Percentiles rank a stretch among this genome's conserved stretches.
These are phyloP conservation scores for Erythrobasidium hasegawianum DNA, from an alignment of 1,284 basidiomycete genomes.

Conservation along the genomic window DNA sequence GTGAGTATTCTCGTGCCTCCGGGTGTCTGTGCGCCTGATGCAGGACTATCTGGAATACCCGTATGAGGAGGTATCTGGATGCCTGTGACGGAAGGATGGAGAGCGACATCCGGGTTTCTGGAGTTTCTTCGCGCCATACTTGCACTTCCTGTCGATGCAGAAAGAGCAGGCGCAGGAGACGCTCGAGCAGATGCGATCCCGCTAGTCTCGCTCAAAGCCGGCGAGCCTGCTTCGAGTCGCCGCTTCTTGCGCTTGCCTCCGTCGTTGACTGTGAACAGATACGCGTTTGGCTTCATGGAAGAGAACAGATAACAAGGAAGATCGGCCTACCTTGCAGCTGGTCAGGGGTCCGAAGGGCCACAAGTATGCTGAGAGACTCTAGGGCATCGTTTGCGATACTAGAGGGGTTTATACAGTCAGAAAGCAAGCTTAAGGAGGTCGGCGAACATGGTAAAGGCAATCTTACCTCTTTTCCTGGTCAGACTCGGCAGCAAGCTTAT, in stretches of 20 bases:
- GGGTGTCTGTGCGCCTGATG: background rate
- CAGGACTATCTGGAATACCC: too few species aligned
- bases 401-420: background rate
- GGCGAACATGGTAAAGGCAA: background rate
- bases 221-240: constrained; percentile 25
- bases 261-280: constrained; percentile 9
- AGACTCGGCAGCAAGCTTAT: background rate
- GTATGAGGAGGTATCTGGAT: too few species aligned
- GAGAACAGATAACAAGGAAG: too few species aligned
- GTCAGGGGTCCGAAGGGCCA: constrained; percentile 14
- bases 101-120: too few species aligned
- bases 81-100: too few species aligned
- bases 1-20: background rate
- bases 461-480: constrained; percentile 25
- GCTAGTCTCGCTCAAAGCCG: constrained; percentile 7
- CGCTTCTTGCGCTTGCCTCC: constrained; percentile 31
- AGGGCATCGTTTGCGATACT: constrained; percentile 14
- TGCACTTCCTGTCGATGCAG: background rate
- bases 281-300: too few species aligned
- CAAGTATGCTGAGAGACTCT: constrained; percentile 17
- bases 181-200: constrained; percentile 13
- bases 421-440: background rate
- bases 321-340: constrained; percentile 16
- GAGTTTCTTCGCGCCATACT: too few species aligned
- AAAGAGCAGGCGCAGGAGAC: constrained; percentile 22